Conservation (phyloP, 2,329 filamentous ascomycete genomes). For the Trichoderma endophyticum region DNA sequence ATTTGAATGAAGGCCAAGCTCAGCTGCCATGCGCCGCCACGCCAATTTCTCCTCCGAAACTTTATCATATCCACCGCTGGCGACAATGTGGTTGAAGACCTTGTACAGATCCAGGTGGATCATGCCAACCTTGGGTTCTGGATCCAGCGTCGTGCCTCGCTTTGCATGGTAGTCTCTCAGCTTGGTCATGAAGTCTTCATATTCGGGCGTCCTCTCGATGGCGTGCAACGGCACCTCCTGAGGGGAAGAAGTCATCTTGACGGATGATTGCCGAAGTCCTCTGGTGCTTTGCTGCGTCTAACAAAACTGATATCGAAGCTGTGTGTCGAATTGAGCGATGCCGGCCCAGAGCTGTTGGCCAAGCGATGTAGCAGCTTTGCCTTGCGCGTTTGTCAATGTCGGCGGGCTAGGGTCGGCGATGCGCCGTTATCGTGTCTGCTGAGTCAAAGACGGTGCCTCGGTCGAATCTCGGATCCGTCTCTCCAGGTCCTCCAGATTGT, state of each 20-base stretch:
- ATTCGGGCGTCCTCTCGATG: conserved; percentile 65
- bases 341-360: neutral
- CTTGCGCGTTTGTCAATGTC: neutral
- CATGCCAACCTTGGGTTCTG: conserved; percentile 75
- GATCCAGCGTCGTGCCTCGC: conserved; percentile 74
- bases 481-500: neutral
- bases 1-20: conserved; percentile 69
- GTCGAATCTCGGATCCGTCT: neutral
- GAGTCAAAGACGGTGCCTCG: neutral
- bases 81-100: conserved; percentile 73
- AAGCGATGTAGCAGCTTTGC: neutral
- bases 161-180: conserved; percentile 72
- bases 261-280: no score
- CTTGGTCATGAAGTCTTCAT: conserved; percentile 73
- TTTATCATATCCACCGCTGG: conserved; percentile 80
- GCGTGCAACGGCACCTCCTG: conserved; percentile 39
- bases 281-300: no score
- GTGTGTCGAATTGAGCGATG: neutral
- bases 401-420: neutral
- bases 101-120: conserved; percentile 74
- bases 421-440: neutral
- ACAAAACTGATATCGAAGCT: neutral
- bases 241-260: conserved; percentile 23
- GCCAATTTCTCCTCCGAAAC: conserved; percentile 80
- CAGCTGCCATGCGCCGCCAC: conserved; percentile 75